Percentiles rank a stretch among this genome's conserved stretches.
phyloP scores from a whole-genome alignment of 345 rosid species.

The Citrus sp. region DNA sequence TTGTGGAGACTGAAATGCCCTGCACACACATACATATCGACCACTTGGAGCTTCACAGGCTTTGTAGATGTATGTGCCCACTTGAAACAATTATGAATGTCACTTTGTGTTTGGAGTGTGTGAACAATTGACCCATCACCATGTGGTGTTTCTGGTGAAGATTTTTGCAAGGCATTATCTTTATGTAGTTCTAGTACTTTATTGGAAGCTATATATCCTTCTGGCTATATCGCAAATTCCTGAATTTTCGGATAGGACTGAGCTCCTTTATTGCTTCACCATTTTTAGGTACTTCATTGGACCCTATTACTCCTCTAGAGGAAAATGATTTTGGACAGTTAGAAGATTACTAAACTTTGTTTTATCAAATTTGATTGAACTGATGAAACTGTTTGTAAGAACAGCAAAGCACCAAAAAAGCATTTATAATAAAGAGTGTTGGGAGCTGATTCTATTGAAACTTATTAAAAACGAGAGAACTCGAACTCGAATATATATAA shows the following conservation, averaged over 20 bases:
- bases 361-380: neutral
- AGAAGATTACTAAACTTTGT: neutral
- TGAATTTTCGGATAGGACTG: neutral
- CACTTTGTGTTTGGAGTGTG: constrained; percentile 26
- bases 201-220: neutral
- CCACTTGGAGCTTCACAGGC: neutral
- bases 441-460: neutral
- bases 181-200: neutral
- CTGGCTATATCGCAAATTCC: constrained; percentile 17
- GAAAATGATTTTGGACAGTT: neutral
- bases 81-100: constrained; percentile 16
- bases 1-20: neutral
- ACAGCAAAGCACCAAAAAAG: neutral
- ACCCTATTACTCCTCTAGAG: neutral
- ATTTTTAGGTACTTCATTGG: neutral
- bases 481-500: no score
- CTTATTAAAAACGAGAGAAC: no score
- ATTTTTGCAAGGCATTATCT: constrained; percentile 17
- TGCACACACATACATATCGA: neutral
- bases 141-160: constrained; percentile 17
- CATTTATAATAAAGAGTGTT: neutral
- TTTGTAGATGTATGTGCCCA: constrained; percentile 13
- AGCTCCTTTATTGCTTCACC: neutral
- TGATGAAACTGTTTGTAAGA: neutral
- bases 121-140: constrained; percentile 24